Base-by-base conservation (phyloP, 345 rosid genomes). In the Lepidium didymum region DNA sequence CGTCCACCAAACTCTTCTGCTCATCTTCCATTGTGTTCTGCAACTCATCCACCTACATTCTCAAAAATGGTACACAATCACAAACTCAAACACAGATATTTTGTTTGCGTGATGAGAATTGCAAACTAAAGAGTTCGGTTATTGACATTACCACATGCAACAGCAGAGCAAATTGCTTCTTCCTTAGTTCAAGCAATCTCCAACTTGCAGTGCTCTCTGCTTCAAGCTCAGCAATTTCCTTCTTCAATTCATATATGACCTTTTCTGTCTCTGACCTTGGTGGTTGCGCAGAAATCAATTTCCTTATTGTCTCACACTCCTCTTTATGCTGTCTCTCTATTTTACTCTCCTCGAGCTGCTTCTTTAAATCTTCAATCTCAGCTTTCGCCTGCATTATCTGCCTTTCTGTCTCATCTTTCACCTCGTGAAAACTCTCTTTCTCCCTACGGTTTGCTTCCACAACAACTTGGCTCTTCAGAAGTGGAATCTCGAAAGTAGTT, bases 271-370 rank as follows among this genome's bases (percentile, higher is more conserved):
- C 92, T 0, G 97, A 84, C 78, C 98, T 80, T 0, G 95, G 96
- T 3, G 92, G 96, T 82, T 93, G 97, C 40, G 76, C 73, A 8
- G 95, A 88, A 27, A 93, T 83, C 83, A 93, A 62, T 63, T 83
- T 93, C 81, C 97, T 82, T 55, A 87, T 85, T 1, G 88, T 81
- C 79, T 93, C 98, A 61, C 96, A 93, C 74, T 90, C 97, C 82
- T 90, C 98, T 83, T 93, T 93, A 79, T 93, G 98, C 77, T 79
- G 87, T 75, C 98, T 85, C 69, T 93, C 98, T 34, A 93, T 80
- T 75, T 83, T 93, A 72, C 98, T 93, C 76, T 90, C 96, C 75
- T 84, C 88, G 27, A 93, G 96, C 79, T 85, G 96, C 72, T 81
- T 83, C 85, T 93, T 90, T 12, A 90, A 69, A 56, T 90, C 91